Conservation (phyloP, 2,329 filamentous ascomycete species). For the Microcyclospora tardicrescens region DNA sequence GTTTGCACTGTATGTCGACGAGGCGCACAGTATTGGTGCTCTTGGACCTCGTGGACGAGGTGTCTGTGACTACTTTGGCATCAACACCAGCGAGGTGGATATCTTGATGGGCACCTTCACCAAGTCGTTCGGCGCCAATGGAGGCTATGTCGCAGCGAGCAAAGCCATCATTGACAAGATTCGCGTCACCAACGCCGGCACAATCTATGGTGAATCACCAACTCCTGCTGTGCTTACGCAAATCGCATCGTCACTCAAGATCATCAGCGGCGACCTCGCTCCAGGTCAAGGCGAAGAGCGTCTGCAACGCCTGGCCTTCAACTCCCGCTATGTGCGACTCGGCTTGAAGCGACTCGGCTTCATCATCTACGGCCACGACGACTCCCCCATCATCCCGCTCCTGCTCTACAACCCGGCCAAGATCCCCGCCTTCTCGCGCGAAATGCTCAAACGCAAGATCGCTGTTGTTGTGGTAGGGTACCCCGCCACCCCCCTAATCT, state of each 20-base stretch:
- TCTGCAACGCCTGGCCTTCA: slow-evolving; percentile 90
- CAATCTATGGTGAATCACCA: slow-evolving; percentile 76
- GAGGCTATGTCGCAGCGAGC: slow-evolving; percentile 84
- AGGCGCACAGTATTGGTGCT: slow-evolving; percentile 91
- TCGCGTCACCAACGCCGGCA: slow-evolving; percentile 70
- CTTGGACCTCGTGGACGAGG: slow-evolving; percentile 78
- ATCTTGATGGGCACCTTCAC: slow-evolving; percentile 97
- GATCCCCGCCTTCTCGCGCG: slow-evolving; percentile 95
- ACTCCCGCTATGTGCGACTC: slow-evolving; percentile 93
- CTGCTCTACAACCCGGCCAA: slow-evolving; percentile 97
- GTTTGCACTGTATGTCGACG: slow-evolving; percentile 89
- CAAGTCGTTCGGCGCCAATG: slow-evolving; percentile 96
- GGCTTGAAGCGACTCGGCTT: slow-evolving; percentile 92
- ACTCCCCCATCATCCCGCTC: slow-evolving; percentile 91
- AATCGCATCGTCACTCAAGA: slow-evolving; percentile 71
- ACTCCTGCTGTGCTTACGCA: slow-evolving; percentile 80
- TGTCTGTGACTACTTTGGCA: slow-evolving; percentile 93
- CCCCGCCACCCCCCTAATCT: slow-evolving; percentile 88
- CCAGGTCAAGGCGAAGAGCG: slow-evolving; percentile 93
- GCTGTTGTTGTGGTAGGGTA: slow-evolving; percentile 96
- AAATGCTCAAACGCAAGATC: slow-evolving; percentile 97
- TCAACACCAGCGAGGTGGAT: slow-evolving; percentile 78
- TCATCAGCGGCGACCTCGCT: slow-evolving; percentile 77
- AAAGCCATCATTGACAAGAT: slow-evolving; percentile 90
- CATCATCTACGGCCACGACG: slow-evolving; percentile 94